A percentile compares a stretch with the other conserved stretches of the same genome.
These are phyloP conservation scores for Fremontodendron californicum DNA, from an alignment of 345 rosid species.

Conservation along the genomic window DNA sequence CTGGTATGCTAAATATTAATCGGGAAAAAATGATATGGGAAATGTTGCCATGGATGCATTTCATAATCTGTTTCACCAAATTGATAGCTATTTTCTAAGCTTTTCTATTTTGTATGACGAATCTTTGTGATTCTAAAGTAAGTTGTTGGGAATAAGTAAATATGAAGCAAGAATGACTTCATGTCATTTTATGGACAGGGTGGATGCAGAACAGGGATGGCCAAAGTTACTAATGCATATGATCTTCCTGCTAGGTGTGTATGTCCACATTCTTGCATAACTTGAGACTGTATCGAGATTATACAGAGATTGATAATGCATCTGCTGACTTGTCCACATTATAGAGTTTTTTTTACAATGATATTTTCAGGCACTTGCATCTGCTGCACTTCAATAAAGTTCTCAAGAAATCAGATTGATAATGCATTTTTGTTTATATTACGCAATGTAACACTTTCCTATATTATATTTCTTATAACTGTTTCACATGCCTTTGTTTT, in stretches of 20 bases:
- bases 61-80: too few species aligned
- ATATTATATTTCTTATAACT: not conserved
- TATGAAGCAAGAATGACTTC: conserved; percentile 8
- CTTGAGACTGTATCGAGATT: not conserved
- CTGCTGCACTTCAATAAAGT: not conserved
- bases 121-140: conserved; percentile 11
- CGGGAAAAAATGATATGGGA: not conserved
- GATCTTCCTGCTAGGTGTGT: conserved; percentile 94
- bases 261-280: conserved; percentile 6
- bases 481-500: not conserved
- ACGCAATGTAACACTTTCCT: not conserved
- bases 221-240: conserved; percentile 89
- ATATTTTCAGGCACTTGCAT: not conserved
- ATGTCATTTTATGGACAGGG: conserved; percentile 50
- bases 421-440: not conserved
- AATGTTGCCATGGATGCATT: not conserved
- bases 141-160: conserved; percentile 14
- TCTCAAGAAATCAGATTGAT: not conserved
- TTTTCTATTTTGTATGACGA: not conserved
- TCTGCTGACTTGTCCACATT: too few species aligned
- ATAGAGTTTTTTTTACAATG: not conserved
- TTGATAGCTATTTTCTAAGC: not conserved
- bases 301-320: too few species aligned
- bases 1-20: conserved; percentile 43
- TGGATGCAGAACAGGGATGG: conserved; percentile 98